Evolutionary conservation across 148 eudicot genomes (phyloP).

Genomic region (Chenopodium album): DNA sequence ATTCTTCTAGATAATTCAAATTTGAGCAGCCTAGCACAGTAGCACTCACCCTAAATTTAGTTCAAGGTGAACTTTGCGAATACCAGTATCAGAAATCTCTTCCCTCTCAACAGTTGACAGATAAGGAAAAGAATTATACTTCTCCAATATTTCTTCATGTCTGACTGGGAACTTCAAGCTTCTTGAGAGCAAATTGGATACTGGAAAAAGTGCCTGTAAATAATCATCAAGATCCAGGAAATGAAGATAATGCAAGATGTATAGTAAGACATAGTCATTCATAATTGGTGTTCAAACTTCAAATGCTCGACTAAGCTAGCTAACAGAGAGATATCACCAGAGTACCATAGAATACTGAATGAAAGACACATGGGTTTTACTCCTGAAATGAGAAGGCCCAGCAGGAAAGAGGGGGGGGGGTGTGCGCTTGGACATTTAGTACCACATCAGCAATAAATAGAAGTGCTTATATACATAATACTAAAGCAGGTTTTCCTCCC

Average conservation of each 20-base stretch:
- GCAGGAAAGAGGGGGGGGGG: no score
- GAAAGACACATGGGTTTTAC: no score
- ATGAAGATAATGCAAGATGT: not conserved
- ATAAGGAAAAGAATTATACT: constrained; percentile 61
- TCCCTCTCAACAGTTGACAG: constrained; percentile 52
- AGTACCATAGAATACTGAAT: not conserved
- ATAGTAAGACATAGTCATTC: not conserved
- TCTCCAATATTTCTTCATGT: constrained; percentile 46
- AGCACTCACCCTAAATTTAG: constrained; percentile 70
- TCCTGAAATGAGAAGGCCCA: no score
- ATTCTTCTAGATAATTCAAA: not conserved
- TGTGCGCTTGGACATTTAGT: not conserved
- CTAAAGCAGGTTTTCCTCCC: no score
- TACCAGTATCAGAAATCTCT: constrained; percentile 40
- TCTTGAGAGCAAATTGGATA: constrained; percentile 62
- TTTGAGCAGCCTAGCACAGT: not conserved
- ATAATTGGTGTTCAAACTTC: not conserved
- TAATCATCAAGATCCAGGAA: not conserved
- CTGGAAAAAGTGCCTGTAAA: constrained; percentile 76
- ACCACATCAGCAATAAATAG: no score
- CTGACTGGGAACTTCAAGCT: constrained; percentile 65
- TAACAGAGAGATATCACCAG: not conserved
- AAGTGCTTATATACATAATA: no score
- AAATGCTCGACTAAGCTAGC: not conserved
- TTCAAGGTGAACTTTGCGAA: constrained; percentile 67